Evolutionary conservation across 768 basidiomycete species (phyloP).

Genomic region (Mycena pura): DNA sequence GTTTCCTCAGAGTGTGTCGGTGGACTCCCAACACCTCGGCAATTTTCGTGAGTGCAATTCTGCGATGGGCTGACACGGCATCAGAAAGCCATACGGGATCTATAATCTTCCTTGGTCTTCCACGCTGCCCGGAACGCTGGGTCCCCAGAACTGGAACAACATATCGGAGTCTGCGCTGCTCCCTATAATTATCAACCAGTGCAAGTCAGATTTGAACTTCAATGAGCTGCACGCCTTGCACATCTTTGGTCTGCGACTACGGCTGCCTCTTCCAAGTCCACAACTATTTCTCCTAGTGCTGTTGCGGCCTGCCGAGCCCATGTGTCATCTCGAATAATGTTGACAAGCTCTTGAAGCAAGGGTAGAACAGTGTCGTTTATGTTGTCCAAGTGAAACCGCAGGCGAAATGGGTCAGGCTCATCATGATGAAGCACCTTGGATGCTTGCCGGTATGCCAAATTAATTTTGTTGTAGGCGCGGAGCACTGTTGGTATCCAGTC

Average conservation of each 20-base stretch:
- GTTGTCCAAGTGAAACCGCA: constrained; percentile 1
- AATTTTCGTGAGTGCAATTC: constrained; percentile 20
- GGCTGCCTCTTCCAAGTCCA: background rate
- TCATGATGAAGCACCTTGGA: background rate
- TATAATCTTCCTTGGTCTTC: constrained; percentile 22
- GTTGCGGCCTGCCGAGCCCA: background rate
- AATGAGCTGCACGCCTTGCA: too few relatives aligned
- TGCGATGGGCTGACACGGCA: constrained; percentile 15
- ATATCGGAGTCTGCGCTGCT: background rate
- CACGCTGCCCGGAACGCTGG: background rate
- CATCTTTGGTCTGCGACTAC: constrained; percentile 1
- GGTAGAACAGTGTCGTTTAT: background rate
- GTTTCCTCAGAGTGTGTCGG: constrained; percentile 23
- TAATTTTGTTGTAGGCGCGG: background rate
- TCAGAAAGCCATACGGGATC: constrained; percentile 19
- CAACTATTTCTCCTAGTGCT: background rate
- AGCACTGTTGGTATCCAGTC: background rate
- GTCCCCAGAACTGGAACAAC: background rate
- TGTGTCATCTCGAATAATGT: background rate
- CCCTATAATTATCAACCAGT: too few relatives aligned
- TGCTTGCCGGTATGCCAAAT: background rate
- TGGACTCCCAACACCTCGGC: constrained; percentile 23
- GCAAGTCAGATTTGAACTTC: too few relatives aligned
- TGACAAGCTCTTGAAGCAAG: background rate
- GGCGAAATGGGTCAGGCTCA: background rate